These are phyloP conservation scores for Penicillium subrubescens DNA, from an alignment of 495 filamentous ascomycete species.

Conservation along the genomic window DNA sequence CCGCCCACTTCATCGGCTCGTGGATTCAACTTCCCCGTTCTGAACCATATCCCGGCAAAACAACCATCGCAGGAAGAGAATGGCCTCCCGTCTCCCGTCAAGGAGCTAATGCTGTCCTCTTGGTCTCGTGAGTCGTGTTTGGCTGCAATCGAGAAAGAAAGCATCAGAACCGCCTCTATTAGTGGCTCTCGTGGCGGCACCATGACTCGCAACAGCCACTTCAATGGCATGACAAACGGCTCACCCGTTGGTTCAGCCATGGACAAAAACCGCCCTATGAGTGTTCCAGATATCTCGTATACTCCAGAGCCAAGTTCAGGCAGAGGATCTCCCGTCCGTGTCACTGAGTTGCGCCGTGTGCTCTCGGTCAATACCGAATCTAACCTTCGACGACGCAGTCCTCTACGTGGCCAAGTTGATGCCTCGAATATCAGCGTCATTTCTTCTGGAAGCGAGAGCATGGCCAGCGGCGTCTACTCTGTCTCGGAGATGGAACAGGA, in stretches of 20 bases:
- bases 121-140: slow-evolving; percentile 78
- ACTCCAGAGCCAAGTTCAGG: slow-evolving; percentile 57
- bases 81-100: slow-evolving; percentile 46
- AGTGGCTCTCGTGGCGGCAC: slow-evolving; percentile 71
- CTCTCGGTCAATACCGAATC: slow-evolving; percentile 54
- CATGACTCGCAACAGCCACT: slow-evolving; percentile 55
- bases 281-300: slow-evolving; percentile 50
- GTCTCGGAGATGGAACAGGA: slow-evolving; percentile 42
- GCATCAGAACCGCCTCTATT: slow-evolving; percentile 66
- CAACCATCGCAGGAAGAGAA: slow-evolving; percentile 35
- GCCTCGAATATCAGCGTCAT: slow-evolving; percentile 39
- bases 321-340: slow-evolving; percentile 69
- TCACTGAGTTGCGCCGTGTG: slow-evolving; percentile 84
- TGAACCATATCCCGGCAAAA: slow-evolving; percentile 39
- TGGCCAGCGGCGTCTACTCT: slow-evolving; percentile 45
- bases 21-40: slow-evolving; percentile 60
- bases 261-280: slow-evolving; percentile 39
- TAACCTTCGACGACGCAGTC: slow-evolving; percentile 40
- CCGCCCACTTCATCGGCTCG: slow-evolving; percentile 73
- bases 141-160: slow-evolving; percentile 65
- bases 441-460: slow-evolving; percentile 51
- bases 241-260: slow-evolving; percentile 34
- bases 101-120: slow-evolving; percentile 70
- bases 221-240: slow-evolving; percentile 53
- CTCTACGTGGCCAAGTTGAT: slow-evolving; percentile 40